phyloP scores from a whole-genome alignment of 768 basidiomycete species.

The Russula virescens region DNA sequence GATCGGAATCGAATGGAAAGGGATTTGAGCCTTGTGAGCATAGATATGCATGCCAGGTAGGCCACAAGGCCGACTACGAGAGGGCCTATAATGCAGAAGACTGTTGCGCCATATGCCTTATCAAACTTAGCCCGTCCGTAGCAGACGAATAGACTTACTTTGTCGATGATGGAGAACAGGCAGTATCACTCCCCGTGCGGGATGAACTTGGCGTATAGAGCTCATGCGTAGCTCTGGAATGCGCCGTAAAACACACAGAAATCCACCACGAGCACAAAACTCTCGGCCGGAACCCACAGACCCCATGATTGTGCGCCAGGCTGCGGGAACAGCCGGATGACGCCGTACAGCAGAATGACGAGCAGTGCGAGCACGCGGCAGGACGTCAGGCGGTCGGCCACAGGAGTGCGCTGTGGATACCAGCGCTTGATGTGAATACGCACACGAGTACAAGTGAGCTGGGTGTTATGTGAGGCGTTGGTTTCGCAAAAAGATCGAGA shows the following conservation, averaged over 20 bases:
- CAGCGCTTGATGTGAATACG: conserved; percentile 67
- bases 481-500: conserved; percentile 90
- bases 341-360: too few relatives aligned
- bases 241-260: conserved; percentile 82
- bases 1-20: too few relatives aligned
- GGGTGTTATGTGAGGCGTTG: conserved; percentile 72
- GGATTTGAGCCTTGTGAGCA: too few relatives aligned
- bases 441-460: conserved; percentile 76
- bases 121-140: not conserved
- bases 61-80: conserved; percentile 83
- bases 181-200: conserved; percentile 87
- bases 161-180: conserved; percentile 87
- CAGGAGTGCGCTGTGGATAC: too few relatives aligned
- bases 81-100: conserved; percentile 92
- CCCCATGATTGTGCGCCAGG: too few relatives aligned
- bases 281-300: conserved; percentile 73
- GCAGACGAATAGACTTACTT: conserved; percentile 39
- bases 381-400: too few relatives aligned
- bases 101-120: conserved; percentile 35
- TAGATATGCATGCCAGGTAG: too few relatives aligned
- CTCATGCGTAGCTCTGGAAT: conserved; percentile 85
- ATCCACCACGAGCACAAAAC: conserved; percentile 77
- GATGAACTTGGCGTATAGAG: conserved; percentile 81
- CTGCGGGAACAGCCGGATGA: too few relatives aligned
- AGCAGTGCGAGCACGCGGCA: too few relatives aligned